Conservation (phyloP, 495 filamentous ascomycete species). For the Aspergillus coremiiformis region DNA sequence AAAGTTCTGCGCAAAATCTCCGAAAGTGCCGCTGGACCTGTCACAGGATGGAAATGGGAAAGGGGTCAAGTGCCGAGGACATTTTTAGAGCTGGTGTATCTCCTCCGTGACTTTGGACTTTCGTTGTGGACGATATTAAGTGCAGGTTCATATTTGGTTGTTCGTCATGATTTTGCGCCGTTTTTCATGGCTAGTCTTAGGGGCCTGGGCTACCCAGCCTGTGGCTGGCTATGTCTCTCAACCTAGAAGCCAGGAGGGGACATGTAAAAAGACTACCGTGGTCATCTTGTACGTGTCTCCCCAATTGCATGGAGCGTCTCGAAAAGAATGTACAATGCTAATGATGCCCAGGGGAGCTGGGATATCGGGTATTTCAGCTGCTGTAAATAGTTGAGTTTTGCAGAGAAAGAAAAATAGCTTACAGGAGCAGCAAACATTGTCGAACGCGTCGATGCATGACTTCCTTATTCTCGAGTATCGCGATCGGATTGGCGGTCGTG, state of each 20-base stretch:
- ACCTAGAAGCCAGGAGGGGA: constrained; percentile 14
- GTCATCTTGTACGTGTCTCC: constrained; percentile 27
- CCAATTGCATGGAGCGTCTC: neutral
- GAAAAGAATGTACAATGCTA: neutral
- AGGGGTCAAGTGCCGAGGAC: neutral
- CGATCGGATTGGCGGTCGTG: constrained; percentile 54
- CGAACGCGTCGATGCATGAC: constrained; percentile 54
- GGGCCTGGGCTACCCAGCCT: constrained; percentile 9
- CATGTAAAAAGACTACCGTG: constrained; percentile 37
- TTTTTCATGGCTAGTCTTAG: neutral
- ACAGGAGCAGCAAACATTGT: constrained; percentile 47
- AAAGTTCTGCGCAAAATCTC: neutral
- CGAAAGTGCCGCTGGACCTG: neutral
- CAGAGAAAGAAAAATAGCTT: neutral
- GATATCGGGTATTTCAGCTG: constrained; percentile 61
- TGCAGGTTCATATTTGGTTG: neutral
- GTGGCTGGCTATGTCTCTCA: constrained; percentile 15
- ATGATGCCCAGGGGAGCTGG: constrained; percentile 22
- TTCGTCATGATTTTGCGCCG: neutral
- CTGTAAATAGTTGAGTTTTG: constrained; percentile 29
- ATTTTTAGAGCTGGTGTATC: neutral
- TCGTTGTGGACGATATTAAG: neutral
- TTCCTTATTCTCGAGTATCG: constrained; percentile 66
- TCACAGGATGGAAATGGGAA: neutral
- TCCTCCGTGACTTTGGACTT: neutral